Percentiles rank a stretch among this genome's conserved stretches.
phyloP scores from a whole-genome alignment of 2,329 filamentous ascomycete genomes.

The Beauveria australis region DNA sequence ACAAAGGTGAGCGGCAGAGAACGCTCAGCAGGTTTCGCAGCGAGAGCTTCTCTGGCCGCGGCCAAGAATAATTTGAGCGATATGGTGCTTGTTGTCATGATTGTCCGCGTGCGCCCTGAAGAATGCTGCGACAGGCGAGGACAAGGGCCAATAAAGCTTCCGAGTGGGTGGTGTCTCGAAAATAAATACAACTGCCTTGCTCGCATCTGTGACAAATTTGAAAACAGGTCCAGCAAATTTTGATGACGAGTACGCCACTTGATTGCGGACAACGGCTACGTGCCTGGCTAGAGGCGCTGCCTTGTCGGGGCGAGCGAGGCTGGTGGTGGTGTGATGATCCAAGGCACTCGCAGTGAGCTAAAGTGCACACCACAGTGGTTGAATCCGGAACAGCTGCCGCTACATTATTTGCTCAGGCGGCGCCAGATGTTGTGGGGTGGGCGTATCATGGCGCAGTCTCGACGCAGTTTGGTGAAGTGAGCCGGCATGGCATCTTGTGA shows the following conservation, averaged over 20 bases:
- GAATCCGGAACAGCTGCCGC: too few relatives aligned
- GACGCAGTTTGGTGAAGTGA: background rate
- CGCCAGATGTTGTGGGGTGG: background rate
- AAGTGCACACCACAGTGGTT: background rate
- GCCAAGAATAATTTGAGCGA: slow-evolving; percentile 45
- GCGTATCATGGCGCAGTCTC: background rate
- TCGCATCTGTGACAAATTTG: background rate
- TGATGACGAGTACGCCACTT: background rate
- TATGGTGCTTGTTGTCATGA: slow-evolving; percentile 22
- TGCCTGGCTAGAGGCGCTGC: background rate
- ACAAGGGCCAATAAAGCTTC: background rate
- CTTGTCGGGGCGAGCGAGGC: background rate
- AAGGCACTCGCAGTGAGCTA: background rate
- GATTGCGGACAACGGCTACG: background rate
- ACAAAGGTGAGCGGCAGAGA: slow-evolving; percentile 49
- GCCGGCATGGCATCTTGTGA: background rate
- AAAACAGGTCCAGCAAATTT: background rate
- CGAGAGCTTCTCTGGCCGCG: slow-evolving; percentile 39
- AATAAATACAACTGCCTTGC: background rate
- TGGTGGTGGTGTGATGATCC: background rate
- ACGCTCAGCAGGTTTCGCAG: slow-evolving; percentile 35
- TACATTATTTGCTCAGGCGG: background rate
- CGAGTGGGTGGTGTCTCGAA: background rate
- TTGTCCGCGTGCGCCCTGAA: background rate
- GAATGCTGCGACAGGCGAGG: background rate